phyloP scores from a whole-genome alignment of 2,329 filamentous ascomycete species.

The Fusarium sarcochroum region DNA sequence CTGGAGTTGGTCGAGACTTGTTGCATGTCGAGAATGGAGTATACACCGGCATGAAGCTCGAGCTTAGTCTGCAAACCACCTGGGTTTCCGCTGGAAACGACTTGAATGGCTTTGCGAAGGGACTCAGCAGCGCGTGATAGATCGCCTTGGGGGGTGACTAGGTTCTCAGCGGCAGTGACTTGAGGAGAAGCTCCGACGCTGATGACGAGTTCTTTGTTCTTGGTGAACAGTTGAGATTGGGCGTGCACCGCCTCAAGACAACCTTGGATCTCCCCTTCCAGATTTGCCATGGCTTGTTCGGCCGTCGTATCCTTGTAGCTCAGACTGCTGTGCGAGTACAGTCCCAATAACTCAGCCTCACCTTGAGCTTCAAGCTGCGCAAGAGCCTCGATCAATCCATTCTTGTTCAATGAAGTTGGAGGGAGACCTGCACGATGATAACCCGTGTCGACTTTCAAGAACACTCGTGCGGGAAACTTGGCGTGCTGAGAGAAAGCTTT shows the following conservation, averaged over 20 bases:
- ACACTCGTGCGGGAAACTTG: conserved; percentile 58
- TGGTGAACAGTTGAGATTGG: conserved; percentile 28
- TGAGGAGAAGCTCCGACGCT: conserved; percentile 54
- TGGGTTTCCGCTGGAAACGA: background rate
- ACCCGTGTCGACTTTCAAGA: conserved; percentile 74
- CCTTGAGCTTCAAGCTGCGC: conserved; percentile 44
- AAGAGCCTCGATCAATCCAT: conserved; percentile 55
- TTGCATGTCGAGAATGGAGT: conserved; percentile 74
- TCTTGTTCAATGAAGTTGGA: conserved; percentile 57
- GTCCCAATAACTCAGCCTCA: conserved; percentile 36
- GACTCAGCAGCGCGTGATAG: conserved; percentile 5
- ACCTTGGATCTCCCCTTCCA: conserved; percentile 50
- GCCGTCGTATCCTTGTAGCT: conserved; percentile 50
- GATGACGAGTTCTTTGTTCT: conserved; percentile 41
- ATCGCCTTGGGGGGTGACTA: background rate
- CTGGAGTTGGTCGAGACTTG: conserved; percentile 70
- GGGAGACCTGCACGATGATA: conserved; percentile 73
- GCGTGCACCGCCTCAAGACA: conserved; percentile 46
- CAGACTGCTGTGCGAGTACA: conserved; percentile 54
- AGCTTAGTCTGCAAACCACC: conserved; percentile 50
- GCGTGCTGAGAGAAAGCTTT: conserved; percentile 51
- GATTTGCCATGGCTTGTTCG: conserved; percentile 49
- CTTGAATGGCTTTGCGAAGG: conserved; percentile 11
- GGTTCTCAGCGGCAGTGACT: conserved; percentile 49
- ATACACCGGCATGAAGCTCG: conserved; percentile 76